Evolutionary conservation across 2,329 filamentous ascomycete species (phyloP).

Genomic region (Clathrospora elynae): DNA sequence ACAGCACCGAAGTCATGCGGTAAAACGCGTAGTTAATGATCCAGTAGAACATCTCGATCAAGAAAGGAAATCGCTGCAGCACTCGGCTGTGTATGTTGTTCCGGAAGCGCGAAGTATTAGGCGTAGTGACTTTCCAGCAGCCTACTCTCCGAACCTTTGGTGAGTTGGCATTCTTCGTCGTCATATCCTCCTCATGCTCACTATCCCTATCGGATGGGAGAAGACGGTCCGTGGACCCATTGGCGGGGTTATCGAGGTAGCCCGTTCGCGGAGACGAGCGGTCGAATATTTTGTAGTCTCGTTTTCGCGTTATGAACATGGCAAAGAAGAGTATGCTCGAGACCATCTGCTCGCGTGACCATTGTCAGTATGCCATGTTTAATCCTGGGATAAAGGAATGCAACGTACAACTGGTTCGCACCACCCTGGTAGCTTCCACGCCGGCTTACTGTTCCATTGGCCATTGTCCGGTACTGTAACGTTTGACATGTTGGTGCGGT

Average conservation of each 20-base stretch:
- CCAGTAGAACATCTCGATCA: constrained; percentile 78
- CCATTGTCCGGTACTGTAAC: constrained; percentile 16
- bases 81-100: constrained; percentile 65
- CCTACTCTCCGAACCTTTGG: constrained; percentile 59
- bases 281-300: constrained; percentile 52
- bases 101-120: constrained; percentile 66
- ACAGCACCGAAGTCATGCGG: constrained; percentile 61
- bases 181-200: constrained; percentile 45
- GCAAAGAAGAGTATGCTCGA: constrained; percentile 56
- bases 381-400: background rate
- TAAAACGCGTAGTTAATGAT: constrained; percentile 69
- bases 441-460: constrained; percentile 49
- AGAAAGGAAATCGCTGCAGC: constrained; percentile 69
- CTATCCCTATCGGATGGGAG: constrained; percentile 48
- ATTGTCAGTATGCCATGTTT: constrained; percentile 10
- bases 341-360: constrained; percentile 51
- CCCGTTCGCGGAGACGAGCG: constrained; percentile 30
- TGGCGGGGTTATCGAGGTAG: constrained; percentile 45
- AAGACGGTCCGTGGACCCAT: constrained; percentile 49
- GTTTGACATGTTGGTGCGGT: constrained; percentile 22
- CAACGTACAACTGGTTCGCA: constrained; percentile 48
- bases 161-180: constrained; percentile 44
- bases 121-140: constrained; percentile 58
- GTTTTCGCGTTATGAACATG: constrained; percentile 56
- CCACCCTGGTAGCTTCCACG: constrained; percentile 52